Base-by-base conservation (phyloP, 148 eudicot species). In the Simmondsia chinensis region DNA sequence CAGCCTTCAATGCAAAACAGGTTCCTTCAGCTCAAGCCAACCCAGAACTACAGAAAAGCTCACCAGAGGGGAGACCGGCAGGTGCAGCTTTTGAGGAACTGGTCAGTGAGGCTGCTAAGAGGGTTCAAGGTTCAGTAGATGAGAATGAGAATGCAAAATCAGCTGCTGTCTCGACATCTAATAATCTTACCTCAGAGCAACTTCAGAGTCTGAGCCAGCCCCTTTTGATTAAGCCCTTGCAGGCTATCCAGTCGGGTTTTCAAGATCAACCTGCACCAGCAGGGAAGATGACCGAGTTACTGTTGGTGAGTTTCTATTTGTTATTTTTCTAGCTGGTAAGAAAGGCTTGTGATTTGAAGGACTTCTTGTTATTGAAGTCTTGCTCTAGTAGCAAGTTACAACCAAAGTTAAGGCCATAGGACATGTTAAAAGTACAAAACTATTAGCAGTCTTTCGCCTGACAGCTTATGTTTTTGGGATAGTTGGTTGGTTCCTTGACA, bases 221-320 rank as follows among this genome's bases (percentile, higher is more conserved):
- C 19, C 65, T 74, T 20, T 62, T 57, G 16, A 61, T 63, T 20
- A 59, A 71, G 60, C 79, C 94, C 9, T 67, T 77, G 37, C 88
- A 75, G 59, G 59, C 83, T 31, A 52, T 70, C 35, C 68, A 46
- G 40, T 41, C 72, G 3, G 48, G 29, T 30, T 35, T 42, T 39
- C 46, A 20, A n/a, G 43, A 43, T 32, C 78, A 52, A 15, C 15
- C 71, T 47, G 36, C 60, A 39, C 46, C 67, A 17, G 37, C 74
- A 33, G 97, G 97, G 48, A 75, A 82, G 55, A 91, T 91, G 97
- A 85, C 88, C 25, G 93, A 78, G 57, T 71, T 89, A 45, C 63
- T 80, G 51, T 48, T 80, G 83, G 96, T 88, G 68, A 60, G 63
- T 60, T 28, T 14, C 8, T 40, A 38, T 3, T 20, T 17, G 6